These are phyloP conservation scores for Phytophthora europaea DNA, from an alignment of 352 stramenopile species.

Conservation along the genomic window DNA sequence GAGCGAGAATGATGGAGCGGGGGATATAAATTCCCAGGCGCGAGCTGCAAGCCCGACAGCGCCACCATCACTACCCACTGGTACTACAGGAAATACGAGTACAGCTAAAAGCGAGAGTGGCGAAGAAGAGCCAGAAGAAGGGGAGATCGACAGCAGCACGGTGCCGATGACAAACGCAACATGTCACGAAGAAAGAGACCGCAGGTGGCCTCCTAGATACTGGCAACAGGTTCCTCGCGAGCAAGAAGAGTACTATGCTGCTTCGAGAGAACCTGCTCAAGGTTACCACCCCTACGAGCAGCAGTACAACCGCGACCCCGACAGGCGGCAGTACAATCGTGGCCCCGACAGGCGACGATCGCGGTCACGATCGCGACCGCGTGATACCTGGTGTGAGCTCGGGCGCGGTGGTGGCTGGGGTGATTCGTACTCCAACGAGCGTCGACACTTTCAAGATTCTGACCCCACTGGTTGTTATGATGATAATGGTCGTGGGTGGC, in stretches of 20 bases:
- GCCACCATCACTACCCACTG: not conserved
- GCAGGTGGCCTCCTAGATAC: constrained; percentile 3
- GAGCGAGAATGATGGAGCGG: not conserved
- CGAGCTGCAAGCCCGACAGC: not conserved
- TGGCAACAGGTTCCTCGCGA: constrained; percentile 11
- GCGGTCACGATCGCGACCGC: constrained; percentile 26
- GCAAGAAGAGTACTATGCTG: not conserved
- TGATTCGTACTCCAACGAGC: constrained; percentile 10
- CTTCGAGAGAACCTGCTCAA: not conserved
- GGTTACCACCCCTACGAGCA: not conserved
- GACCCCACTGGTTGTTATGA: constrained; percentile 7
- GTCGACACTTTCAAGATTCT: constrained; percentile 12
- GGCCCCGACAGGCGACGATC: constrained; percentile 14
- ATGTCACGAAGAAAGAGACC: not conserved
- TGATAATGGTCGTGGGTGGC: constrained; percentile 10
- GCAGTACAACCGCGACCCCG: not conserved
- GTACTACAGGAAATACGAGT: not conserved
- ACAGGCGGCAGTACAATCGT: constrained; percentile 5
- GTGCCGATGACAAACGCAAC: not conserved
- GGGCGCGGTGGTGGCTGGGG: constrained; percentile 6
- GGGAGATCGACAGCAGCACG: constrained; percentile 28
- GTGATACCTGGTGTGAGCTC: not conserved
- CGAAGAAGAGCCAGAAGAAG: constrained; percentile 30
- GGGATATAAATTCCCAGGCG: not conserved
- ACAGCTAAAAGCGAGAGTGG: constrained; percentile 9